Evolutionary conservation across 257 asterid species (phyloP).

Genomic region (Solanum habrochaites): DNA sequence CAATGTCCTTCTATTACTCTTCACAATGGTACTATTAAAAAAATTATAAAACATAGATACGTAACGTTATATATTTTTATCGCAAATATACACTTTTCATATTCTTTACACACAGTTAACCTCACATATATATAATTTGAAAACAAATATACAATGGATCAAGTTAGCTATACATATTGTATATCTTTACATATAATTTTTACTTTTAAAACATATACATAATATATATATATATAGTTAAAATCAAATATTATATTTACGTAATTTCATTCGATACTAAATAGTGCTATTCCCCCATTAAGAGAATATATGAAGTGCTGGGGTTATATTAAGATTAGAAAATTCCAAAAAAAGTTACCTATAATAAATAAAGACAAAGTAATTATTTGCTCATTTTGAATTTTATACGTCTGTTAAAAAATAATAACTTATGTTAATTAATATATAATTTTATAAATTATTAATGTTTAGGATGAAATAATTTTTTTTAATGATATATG

Average conservation of each 20-base stretch:
- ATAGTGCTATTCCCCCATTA: not conserved
- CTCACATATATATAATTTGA: not conserved
- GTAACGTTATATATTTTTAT: not conserved
- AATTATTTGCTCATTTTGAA: not conserved
- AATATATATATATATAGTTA: too few relatives aligned
- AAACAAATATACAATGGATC: not conserved
- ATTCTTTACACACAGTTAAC: not conserved
- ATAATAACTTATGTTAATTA: too few relatives aligned
- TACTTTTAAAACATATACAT: too few relatives aligned
- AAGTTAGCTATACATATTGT: not conserved
- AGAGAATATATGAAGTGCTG: not conserved
- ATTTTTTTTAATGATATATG: too few relatives aligned
- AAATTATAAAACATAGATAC: not conserved
- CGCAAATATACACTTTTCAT: not conserved
- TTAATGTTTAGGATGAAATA: too few relatives aligned
- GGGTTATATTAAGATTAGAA: not conserved
- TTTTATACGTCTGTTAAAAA: too few relatives aligned
- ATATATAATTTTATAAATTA: too few relatives aligned
- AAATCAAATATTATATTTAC: too few relatives aligned
- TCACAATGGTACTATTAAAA: not conserved
- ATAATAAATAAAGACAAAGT: not conserved
- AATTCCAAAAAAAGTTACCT: not conserved
- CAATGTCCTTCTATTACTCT: not conserved
- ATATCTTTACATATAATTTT: too few relatives aligned
- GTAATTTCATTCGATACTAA: not conserved